Evolutionary conservation across 345 rosid genomes (phyloP).

Genomic region (Salix brachista): DNA sequence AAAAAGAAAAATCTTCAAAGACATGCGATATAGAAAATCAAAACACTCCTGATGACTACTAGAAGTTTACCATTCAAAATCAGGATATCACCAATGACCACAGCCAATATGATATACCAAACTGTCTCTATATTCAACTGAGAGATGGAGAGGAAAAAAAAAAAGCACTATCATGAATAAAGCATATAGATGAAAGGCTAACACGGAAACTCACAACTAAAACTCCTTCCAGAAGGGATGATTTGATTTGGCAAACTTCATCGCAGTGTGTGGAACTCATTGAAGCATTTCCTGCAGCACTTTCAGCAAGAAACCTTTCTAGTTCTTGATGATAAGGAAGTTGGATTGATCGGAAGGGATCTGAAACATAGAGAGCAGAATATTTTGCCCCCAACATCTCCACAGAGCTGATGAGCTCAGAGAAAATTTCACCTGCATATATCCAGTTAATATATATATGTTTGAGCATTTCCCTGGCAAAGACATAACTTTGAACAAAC

Average conservation of each 20-base stretch:
- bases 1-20: neutral
- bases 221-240: constrained; percentile 87
- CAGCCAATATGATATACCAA: neutral
- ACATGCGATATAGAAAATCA: neutral
- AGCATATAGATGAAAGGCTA: neutral
- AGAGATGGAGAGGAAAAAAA: neutral
- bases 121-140: neutral
- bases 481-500: constrained; percentile 5
- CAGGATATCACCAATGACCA: neutral
- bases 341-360: constrained; percentile 48
- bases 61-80: neutral
- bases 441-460: constrained; percentile 2
- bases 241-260: constrained; percentile 81
- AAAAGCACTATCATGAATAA: neutral
- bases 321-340: constrained; percentile 58
- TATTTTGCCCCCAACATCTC: constrained; percentile 64
- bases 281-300: constrained; percentile 40
- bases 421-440: constrained; percentile 57
- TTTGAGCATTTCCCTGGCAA: constrained; percentile 3
- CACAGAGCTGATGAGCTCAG: constrained; percentile 61
- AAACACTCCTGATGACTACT: neutral
- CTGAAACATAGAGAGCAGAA: constrained; percentile 73
- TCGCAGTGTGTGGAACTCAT: constrained; percentile 43
- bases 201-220: constrained; percentile 60
- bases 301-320: constrained; percentile 85